Conservation (phyloP, 106 monocot species). For the Dendrobium chrysotoxum region DNA sequence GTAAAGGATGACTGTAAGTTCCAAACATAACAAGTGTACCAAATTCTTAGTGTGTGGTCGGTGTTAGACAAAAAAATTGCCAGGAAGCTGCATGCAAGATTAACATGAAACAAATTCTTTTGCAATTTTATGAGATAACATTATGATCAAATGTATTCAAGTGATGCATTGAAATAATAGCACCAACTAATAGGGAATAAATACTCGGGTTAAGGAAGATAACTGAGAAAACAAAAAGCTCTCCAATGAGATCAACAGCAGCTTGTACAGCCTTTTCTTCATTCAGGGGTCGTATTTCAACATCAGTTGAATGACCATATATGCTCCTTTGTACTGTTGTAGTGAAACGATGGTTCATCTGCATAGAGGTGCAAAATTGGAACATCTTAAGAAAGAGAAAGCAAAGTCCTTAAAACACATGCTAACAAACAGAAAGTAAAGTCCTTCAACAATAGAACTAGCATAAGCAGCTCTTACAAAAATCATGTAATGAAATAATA, state of each 20-base stretch:
- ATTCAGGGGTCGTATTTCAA: constrained; percentile 65
- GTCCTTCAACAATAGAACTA: not conserved
- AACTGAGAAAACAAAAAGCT: constrained; percentile 37
- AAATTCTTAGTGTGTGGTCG: not conserved
- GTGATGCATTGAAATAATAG: not conserved
- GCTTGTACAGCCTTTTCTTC: constrained; percentile 91
- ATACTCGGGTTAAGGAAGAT: not conserved
- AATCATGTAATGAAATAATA: not conserved
- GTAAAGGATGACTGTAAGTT: not conserved
- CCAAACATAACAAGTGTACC: not conserved
- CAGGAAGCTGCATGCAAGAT: not conserved
- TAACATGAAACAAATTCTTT: not conserved
- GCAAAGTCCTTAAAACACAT: not conserved
- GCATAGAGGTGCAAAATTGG: not conserved
- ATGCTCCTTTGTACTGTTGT: constrained; percentile 67
- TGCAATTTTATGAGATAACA: not conserved
- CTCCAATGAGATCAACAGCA: constrained; percentile 20
- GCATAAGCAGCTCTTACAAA: not conserved
- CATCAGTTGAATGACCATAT: constrained; percentile 70
- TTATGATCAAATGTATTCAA: not conserved
- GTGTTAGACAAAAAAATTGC: not conserved
- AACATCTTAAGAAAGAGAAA: not conserved
- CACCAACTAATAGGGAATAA: not conserved
- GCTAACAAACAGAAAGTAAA: not conserved
- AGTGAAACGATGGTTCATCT: constrained; percentile 66